Evolutionary conservation across 2,329 filamentous ascomycete genomes (phyloP).

Genomic region (Escovopsis weberi): DNA sequence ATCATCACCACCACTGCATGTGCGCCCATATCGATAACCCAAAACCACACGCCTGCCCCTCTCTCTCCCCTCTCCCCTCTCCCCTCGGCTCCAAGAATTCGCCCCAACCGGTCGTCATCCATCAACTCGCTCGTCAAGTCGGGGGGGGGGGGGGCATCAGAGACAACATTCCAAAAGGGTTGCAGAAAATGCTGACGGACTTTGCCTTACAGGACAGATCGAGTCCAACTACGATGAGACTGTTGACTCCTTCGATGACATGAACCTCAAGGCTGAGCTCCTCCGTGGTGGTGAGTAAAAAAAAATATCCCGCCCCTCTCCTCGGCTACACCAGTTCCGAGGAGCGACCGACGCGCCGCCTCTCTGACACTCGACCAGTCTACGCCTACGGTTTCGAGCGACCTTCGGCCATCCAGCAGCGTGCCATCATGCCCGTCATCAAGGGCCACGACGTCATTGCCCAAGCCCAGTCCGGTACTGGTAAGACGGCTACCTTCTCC

Average conservation of each 20-base stretch:
- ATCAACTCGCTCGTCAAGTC: no score
- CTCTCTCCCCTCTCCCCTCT: not conserved
- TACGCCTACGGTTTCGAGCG: conserved; percentile 99
- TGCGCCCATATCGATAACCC: not conserved
- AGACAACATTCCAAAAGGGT: no score
- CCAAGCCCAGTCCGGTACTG: conserved; percentile 98
- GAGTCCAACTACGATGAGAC: conserved; percentile 99
- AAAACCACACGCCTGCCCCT: conserved; percentile 5
- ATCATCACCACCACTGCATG: not conserved
- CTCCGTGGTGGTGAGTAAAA: conserved; percentile 63
- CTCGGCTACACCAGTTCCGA: not conserved
- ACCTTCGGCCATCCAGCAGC: conserved; percentile 98
- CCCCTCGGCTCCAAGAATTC: not conserved
- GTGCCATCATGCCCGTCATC: conserved; percentile 99
- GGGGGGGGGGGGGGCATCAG: no score
- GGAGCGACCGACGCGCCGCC: not conserved
- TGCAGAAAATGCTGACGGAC: conserved; percentile 9
- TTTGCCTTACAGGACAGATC: conserved; percentile 63
- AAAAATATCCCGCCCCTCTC: conserved; percentile 5
- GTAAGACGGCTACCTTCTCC: conserved; percentile 99
- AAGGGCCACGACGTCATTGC: conserved; percentile 99
- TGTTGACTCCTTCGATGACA: conserved; percentile 96
- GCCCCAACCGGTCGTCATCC: no score
- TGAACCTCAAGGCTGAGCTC: conserved; percentile 94
- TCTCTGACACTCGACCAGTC: conserved; percentile 33